A percentile compares a stretch with the other conserved stretches of the same genome.
phyloP scores from a whole-genome alignment of 2,329 filamentous ascomycete species.

The Talaromyces sp. region DNA sequence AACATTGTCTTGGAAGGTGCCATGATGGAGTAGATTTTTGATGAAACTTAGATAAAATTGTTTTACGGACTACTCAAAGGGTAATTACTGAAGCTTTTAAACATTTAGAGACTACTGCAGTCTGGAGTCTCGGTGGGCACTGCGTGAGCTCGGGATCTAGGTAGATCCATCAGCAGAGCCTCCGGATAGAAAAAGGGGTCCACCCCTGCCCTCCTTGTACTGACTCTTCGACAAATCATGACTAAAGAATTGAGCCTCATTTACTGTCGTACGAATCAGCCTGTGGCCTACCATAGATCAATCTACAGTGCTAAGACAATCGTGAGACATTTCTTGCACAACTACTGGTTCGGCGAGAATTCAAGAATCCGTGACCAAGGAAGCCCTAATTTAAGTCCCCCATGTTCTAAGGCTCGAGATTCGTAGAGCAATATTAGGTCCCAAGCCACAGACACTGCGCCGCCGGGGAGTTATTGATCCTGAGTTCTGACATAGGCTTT shows the following conservation, averaged over 20 bases:
- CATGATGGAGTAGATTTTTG: background rate
- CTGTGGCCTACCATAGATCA: background rate
- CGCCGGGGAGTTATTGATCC: background rate
- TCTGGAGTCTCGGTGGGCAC: background rate
- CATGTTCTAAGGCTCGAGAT: background rate
- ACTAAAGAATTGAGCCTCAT: background rate
- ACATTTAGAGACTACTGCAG: background rate
- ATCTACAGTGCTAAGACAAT: background rate
- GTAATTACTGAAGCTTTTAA: background rate
- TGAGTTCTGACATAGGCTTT: background rate
- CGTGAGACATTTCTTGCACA: background rate
- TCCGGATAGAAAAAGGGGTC: constrained; percentile 1
- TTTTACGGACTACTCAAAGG: background rate
- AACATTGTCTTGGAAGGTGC: constrained; percentile 2
- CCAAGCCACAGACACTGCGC: background rate
- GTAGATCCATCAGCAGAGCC: background rate
- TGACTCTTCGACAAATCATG: background rate
- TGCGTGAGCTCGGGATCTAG: background rate
- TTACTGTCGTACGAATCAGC: background rate
- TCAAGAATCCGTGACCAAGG: background rate
- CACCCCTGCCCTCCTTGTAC: background rate
- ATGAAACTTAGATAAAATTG: background rate
- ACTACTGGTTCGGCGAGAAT: background rate
- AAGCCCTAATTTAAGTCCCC: background rate
- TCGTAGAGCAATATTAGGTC: background rate